phyloP scores from a whole-genome alignment of 148 eudicot genomes.

The Nyssa sinensis region DNA sequence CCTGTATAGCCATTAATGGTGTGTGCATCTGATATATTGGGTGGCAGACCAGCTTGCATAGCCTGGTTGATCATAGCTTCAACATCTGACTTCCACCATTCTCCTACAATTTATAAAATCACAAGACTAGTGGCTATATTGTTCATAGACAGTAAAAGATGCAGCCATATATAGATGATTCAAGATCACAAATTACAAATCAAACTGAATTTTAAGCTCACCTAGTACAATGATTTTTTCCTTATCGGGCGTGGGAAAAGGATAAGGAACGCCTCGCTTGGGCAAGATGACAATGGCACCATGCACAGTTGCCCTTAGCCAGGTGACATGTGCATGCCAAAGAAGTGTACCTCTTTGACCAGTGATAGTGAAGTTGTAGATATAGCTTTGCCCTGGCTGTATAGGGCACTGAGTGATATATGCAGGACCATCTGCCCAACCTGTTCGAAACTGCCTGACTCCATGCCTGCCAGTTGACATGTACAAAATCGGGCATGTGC shows the following conservation, averaged over 20 bases:
- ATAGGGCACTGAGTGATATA: constrained; percentile 84
- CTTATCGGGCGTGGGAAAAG: constrained; percentile 63
- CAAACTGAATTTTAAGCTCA: constrained; percentile 17
- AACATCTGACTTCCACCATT: constrained; percentile 87
- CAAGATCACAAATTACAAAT: background rate
- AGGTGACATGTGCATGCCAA: constrained; percentile 81
- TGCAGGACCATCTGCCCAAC: constrained; percentile 92
- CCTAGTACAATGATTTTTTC: constrained; percentile 62
- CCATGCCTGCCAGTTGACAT: constrained; percentile 55
- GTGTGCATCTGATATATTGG: constrained; percentile 78
- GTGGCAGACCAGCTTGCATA: constrained; percentile 48
- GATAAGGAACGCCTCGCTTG: constrained; percentile 59
- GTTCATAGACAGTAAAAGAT: too few relatives aligned
- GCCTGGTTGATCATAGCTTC: constrained; percentile 67
- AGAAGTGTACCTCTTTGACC: constrained; percentile 83
- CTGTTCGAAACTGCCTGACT: constrained; percentile 59
- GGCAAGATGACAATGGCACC: constrained; percentile 78
- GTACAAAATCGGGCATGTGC: background rate
- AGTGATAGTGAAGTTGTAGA: constrained; percentile 71
- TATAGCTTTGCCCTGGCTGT: constrained; percentile 55
- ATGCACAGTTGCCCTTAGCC: constrained; percentile 77
- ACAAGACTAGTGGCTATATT: too few relatives aligned
- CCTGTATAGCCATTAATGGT: constrained; percentile 71
- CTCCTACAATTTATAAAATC: constrained; percentile 36
- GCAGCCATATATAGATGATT: too few relatives aligned